A percentile compares a stretch with the other conserved stretches of the same genome.
These are phyloP conservation scores for Trypanosoma conorhini DNA, from an alignment of 208 protist genomes.

Conservation along the genomic window DNA sequence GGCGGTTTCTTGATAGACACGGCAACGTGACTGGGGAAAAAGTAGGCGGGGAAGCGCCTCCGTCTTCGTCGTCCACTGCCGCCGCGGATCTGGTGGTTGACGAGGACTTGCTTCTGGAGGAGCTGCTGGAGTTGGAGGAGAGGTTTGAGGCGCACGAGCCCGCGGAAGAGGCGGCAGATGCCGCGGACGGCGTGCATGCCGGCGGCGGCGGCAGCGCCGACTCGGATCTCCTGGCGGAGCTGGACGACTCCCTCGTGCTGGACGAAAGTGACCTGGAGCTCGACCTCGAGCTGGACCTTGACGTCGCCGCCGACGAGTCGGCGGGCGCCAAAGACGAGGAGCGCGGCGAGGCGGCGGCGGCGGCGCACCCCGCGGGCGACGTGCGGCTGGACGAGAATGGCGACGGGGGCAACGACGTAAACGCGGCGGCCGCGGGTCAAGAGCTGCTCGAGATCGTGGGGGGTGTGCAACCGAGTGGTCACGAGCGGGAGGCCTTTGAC, in stretches of 20 bases:
- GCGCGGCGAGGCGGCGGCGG: not conserved
- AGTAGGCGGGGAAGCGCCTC: not conserved
- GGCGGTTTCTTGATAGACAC: constrained; percentile 2
- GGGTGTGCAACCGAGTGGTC: not conserved
- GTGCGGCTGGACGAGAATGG: constrained; percentile 11
- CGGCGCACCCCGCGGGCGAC: not conserved
- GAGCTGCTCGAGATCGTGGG: constrained; percentile 1
- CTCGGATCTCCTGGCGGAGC: constrained; percentile 13
- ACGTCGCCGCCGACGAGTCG: constrained; percentile 2
- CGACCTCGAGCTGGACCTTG: constrained; percentile 2
- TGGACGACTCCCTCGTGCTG: constrained; percentile 25
- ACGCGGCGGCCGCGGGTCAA: not conserved
- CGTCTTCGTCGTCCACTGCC: not conserved
- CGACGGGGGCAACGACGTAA: not conserved
- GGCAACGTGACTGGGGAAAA: constrained; percentile 8
- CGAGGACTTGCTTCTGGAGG: constrained; percentile 22
- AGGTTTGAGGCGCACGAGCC: constrained; percentile 13
- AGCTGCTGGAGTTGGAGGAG: constrained; percentile 41
- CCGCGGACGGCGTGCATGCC: not conserved
- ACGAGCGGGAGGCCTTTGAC: constrained; percentile 4
- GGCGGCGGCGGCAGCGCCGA: constrained; percentile 18
- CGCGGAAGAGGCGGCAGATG: constrained; percentile 13
- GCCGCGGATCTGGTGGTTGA: constrained; percentile 15
- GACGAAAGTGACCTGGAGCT: constrained; percentile 7
- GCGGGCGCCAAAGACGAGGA: not conserved